Evolutionary conservation across 2,329 filamentous ascomycete genomes (phyloP), one percentile per base, ranked within the genome.

Genomic region (Pleomassaria siparia): DNA sequence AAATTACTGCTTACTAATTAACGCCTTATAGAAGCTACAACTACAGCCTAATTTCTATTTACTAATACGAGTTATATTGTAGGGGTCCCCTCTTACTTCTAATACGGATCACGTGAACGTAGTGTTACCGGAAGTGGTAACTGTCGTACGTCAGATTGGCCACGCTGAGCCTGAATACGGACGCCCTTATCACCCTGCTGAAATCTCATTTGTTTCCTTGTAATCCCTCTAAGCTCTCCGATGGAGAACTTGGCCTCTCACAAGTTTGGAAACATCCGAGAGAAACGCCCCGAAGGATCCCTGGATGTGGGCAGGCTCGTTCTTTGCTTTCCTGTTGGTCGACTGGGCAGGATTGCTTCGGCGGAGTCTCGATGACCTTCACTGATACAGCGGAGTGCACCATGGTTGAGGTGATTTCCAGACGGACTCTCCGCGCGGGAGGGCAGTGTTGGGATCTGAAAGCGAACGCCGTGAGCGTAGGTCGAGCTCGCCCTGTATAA

Each of bases 341-440:
- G 15, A 24, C 7, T 12, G 10, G 18, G 15, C 32, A 35, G n/a
- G 32, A 35, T 18, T 20, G 3, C 15, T 35, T 37, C 24, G 35
- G 24, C 35, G 35, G 35, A 37, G 7, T 37, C n/a, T 22, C n/a
- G 35, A 37, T 5, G 4, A 35, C 20, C 8, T n/a, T 21, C 13
- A 10, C 3, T 6, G 8, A 10, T 13, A 37, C 20, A 37, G 21
- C 35, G 35, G 35, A 22, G 18, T 37, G 12, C 18, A 37, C 35
- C 3, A 22, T 7, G 35, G 35, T 12, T 6, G 35, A 22, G 35
- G 21, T 6, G 35, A 22, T 3, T 3, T 6, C 18, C n/a, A n/a
- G 35, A 9, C 35, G 35, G 35, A 37, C 35, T 37, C 24, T n/a
- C n/a, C n/a, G n/a, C n/a, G n/a, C 35, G 24, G 8, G 35, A 37